Evolutionary conservation across 176 grass and related monocot genomes (phyloP).

Genomic region (Juncus effusus): DNA sequence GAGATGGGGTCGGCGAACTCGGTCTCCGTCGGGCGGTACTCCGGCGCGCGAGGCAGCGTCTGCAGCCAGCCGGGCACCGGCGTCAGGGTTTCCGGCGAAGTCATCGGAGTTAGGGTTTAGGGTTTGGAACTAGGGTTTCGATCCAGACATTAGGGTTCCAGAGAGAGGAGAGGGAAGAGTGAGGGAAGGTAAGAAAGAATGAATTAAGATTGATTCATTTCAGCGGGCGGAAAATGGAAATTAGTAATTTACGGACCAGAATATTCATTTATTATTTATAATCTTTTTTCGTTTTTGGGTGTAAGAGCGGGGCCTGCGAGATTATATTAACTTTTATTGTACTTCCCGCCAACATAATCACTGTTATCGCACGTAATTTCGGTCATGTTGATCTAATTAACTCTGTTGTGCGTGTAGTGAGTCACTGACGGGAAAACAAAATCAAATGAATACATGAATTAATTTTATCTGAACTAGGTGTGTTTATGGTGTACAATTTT

Average conservation of each 20-base stretch:
- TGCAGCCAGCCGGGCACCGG: neutral
- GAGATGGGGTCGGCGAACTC: slow-evolving; percentile 98
- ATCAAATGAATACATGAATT: too few relatives aligned
- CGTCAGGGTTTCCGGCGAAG: slow-evolving; percentile 41
- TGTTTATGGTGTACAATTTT: neutral
- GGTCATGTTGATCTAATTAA: too few relatives aligned
- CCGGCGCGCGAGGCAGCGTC: slow-evolving; percentile 71
- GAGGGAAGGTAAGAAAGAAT: neutral
- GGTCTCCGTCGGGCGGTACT: slow-evolving; percentile 94
- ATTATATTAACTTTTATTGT: too few relatives aligned
- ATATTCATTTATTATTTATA: too few relatives aligned
- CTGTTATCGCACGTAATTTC: too few relatives aligned
- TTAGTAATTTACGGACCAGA: neutral
- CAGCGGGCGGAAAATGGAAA: slow-evolving; percentile 3
- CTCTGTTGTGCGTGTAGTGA: too few relatives aligned
- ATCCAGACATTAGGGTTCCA: neutral
- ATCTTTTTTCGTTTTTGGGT: too few relatives aligned
- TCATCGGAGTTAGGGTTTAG: slow-evolving; percentile 33
- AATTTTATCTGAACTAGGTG: neutral
- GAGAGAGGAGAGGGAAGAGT: neutral
- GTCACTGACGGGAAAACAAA: too few relatives aligned
- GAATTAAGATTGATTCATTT: neutral
- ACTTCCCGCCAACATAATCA: too few relatives aligned
- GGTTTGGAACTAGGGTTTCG: slow-evolving; percentile 11
- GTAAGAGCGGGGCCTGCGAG: too few relatives aligned